Base-by-base conservation (phyloP, 2,329 filamentous ascomycete species). In the Colletotrichum paranaense region DNA sequence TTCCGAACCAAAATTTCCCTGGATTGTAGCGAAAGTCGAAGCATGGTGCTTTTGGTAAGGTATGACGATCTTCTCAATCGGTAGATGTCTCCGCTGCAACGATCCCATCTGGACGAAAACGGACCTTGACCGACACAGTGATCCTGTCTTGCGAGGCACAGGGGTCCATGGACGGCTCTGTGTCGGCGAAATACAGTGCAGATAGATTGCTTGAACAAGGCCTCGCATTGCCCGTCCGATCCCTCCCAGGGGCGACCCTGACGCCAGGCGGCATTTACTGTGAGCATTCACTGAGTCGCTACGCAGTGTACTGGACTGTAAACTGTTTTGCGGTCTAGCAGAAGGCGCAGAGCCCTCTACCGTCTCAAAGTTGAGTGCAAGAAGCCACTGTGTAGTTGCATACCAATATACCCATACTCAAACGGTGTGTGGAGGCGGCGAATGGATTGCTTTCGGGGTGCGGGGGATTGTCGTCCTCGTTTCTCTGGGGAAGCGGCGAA, bases 91-190 rank as follows among this genome's bases (percentile, higher is more conserved):
- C 67, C 70, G 69, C 16, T 55, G 32, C 32, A 65, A 56, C n/a
- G 28, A 73, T 56, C 35, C 32, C 26, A 65, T 56, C 32, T 56
- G 60, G 66, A 70, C 70, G 35, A 70, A 70, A 70, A 65, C 70
- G 60, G 70, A 70, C 19, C 30, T 65, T 26, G 55, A 38, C 70
- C 70, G 67, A 73, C 67, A 55, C 62, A 60, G 62, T 9, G 38
- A 70, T 70, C 46, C 70, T 66, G 46, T 65, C 60, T 52, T 60
- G 60, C 60, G 70, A 69, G 35, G 60, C 32, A 53, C 70, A 73
- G 49, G 70, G 70, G 35, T 65, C 60, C 22, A 64, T 67, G 67
- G 67, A 55, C 67, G 67, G 70, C 60, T 62, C 60, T 62, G 56
- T 16, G 59, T 59, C 66, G 64, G 68, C 52, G 52, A 64, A 60